Percentiles rank a stretch among this genome's conserved stretches.
phyloP scores from a whole-genome alignment of 2,329 filamentous ascomycete genomes.

The Aspergillus nomiae region DNA sequence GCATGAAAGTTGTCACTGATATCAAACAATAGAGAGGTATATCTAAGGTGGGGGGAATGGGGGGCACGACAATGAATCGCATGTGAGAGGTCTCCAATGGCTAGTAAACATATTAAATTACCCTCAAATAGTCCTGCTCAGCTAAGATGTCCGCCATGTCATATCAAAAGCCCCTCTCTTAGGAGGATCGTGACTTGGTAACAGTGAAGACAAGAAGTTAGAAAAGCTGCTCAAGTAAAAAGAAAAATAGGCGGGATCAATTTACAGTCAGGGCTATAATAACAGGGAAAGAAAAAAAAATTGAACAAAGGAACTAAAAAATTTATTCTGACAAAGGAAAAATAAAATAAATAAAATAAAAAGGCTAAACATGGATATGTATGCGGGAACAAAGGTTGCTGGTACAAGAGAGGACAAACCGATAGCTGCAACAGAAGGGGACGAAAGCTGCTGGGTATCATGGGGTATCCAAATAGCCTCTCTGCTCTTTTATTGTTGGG shows the following conservation, averaged over 20 bases:
- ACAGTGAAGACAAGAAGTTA: conserved; percentile 9
- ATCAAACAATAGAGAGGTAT: background rate
- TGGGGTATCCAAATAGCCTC: conserved; percentile 42
- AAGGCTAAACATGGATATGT: conserved; percentile 39
- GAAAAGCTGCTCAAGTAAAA: background rate
- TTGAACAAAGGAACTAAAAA: conserved; percentile 26
- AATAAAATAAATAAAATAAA: conserved; percentile 16
- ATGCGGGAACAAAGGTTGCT: conserved; percentile 27
- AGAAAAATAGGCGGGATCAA: conserved; percentile 14
- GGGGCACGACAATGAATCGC: background rate
- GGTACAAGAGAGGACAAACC: conserved; percentile 34
- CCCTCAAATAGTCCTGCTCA: conserved; percentile 16
- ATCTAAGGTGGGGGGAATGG: background rate
- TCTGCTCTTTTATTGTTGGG: conserved; percentile 31
- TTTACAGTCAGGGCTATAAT: conserved; percentile 23
- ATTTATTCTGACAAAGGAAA: conserved; percentile 20
- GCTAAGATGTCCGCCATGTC: conserved; percentile 8
- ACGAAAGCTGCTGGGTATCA: conserved; percentile 43
- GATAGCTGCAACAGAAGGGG: conserved; percentile 37
- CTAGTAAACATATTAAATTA: conserved; percentile 19
- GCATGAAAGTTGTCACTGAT: background rate
- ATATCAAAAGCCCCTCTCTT: conserved; percentile 9
- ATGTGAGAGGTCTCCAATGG: background rate
- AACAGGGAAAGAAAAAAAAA: conserved; percentile 18
- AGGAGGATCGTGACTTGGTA: conserved; percentile 3